Percentiles rank a stretch among this genome's conserved stretches.
phyloP scores from a whole-genome alignment of 2,329 filamentous ascomycete species.

The Raffaelea arxii region DNA sequence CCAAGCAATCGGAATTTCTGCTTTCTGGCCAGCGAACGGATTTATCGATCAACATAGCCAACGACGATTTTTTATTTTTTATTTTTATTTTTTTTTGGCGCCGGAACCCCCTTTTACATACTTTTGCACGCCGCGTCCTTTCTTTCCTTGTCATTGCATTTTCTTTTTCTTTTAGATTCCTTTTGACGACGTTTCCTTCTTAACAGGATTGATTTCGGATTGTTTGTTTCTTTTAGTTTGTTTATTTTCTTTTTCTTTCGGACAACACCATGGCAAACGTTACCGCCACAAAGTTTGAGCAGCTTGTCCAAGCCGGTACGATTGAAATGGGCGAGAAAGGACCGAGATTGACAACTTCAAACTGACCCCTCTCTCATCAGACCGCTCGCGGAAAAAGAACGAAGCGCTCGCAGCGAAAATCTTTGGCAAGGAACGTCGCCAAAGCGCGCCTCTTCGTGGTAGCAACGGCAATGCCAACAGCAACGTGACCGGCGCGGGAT shows the following conservation, averaged over 20 bases:
- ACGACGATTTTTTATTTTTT: too few relatives aligned
- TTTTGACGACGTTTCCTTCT: neutral
- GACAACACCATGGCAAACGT: slow-evolving; percentile 17
- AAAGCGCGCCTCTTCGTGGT: slow-evolving; percentile 43
- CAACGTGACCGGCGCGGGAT: slow-evolving; percentile 37
- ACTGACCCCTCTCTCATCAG: slow-evolving; percentile 21
- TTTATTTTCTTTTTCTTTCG: neutral
- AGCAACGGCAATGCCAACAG: slow-evolving; percentile 21
- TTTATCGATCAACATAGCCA: too few relatives aligned
- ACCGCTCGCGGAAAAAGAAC: slow-evolving; percentile 61
- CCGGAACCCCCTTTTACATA: too few relatives aligned
- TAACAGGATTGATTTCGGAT: neutral
- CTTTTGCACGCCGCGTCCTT: too few relatives aligned
- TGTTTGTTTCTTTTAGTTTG: neutral
- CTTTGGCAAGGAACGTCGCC: slow-evolving; percentile 51
- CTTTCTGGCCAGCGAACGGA: too few relatives aligned
- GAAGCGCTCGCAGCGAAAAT: slow-evolving; percentile 63
- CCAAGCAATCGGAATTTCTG: too few relatives aligned
- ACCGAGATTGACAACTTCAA: neutral
- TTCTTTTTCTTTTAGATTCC: neutral
- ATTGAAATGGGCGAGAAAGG: too few relatives aligned
- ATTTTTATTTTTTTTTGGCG: too few relatives aligned
- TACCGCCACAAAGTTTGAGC: slow-evolving; percentile 42
- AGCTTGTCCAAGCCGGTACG: slow-evolving; percentile 44
- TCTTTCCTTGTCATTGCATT: neutral